Conservation (phyloP, 2,329 filamentous ascomycete species). For the Penicillium crustosum region DNA sequence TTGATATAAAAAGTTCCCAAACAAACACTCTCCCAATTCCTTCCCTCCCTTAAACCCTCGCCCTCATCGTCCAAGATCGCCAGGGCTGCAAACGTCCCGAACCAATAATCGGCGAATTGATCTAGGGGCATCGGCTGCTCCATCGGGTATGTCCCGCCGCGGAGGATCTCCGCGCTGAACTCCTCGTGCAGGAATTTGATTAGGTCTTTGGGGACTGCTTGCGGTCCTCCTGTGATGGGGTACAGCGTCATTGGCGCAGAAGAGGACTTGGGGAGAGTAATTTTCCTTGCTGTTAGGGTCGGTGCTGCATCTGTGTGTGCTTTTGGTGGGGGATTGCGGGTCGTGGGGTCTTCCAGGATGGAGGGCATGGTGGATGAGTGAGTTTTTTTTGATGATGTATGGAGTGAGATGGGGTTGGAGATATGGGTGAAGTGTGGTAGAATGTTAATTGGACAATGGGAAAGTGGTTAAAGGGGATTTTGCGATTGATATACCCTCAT, state of each 20-base stretch:
- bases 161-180: slow-evolving; percentile 37
- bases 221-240: slow-evolving; percentile 27
- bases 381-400: not conserved
- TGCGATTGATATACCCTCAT: slow-evolving; percentile 2
- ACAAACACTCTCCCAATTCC: slow-evolving; percentile 38
- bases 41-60: slow-evolving; percentile 23
- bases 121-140: slow-evolving; percentile 34
- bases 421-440: not conserved
- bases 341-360: slow-evolving; percentile 38
- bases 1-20: slow-evolving; percentile 45
- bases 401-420: not conserved
- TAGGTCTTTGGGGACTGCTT: slow-evolving; percentile 26
- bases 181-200: slow-evolving; percentile 33
- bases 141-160: slow-evolving; percentile 42
- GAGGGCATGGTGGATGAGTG: slow-evolving; percentile 30
- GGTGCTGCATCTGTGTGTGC: slow-evolving; percentile 20
- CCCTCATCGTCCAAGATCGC: slow-evolving; percentile 27
- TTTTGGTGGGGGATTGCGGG: slow-evolving; percentile 29
- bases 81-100: slow-evolving; percentile 40
- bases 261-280: slow-evolving; percentile 27
- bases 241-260: slow-evolving; percentile 29
- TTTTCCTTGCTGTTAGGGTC: slow-evolving; percentile 25
- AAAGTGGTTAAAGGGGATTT: not conserved
- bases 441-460: not conserved
- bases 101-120: slow-evolving; percentile 39